Evolutionary conservation across 2,329 filamentous ascomycete species (phyloP).

Genomic region (Aureobasidium sp.): DNA sequence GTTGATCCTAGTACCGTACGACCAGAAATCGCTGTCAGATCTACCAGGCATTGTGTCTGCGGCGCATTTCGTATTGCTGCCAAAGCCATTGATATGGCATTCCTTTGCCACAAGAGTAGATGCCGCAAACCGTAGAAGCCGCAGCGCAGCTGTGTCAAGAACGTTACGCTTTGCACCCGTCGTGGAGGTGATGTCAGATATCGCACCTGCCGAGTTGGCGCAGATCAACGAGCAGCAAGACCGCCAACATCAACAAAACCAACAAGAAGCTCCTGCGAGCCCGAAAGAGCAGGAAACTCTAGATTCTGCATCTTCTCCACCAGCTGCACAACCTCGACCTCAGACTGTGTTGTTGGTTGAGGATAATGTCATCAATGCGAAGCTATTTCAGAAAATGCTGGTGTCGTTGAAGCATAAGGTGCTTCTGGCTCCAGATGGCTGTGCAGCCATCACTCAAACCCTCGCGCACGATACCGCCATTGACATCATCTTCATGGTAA

Average conservation of each 20-base stretch:
- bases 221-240: neutral
- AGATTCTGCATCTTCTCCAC: too few species aligned
- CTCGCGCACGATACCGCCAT: constrained; percentile 9
- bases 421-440: constrained; percentile 26
- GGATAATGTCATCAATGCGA: constrained; percentile 18
- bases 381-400: constrained; percentile 16
- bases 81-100: constrained; percentile 15
- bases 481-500: constrained; percentile 18
- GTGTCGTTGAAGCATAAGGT: constrained; percentile 15
- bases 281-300: neutral
- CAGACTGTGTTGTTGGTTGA: constrained; percentile 18
- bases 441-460: constrained; percentile 12
- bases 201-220: neutral
- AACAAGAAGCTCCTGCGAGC: neutral
- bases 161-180: constrained; percentile 13
- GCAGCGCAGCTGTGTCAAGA: neutral
- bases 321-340: neutral
- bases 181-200: constrained; percentile 8
- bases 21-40: constrained; percentile 7
- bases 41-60: constrained; percentile 10
- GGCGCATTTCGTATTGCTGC: constrained; percentile 2
- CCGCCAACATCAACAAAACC: constrained; percentile 4
- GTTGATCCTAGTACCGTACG: constrained; percentile 14
- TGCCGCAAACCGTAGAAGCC: neutral
- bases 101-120: constrained; percentile 4